Percentiles rank a stretch among this genome's conserved stretches.
These are phyloP conservation scores for Macrocystidia cucumis DNA, from an alignment of 1,284 basidiomycete species.

Conservation along the genomic window DNA sequence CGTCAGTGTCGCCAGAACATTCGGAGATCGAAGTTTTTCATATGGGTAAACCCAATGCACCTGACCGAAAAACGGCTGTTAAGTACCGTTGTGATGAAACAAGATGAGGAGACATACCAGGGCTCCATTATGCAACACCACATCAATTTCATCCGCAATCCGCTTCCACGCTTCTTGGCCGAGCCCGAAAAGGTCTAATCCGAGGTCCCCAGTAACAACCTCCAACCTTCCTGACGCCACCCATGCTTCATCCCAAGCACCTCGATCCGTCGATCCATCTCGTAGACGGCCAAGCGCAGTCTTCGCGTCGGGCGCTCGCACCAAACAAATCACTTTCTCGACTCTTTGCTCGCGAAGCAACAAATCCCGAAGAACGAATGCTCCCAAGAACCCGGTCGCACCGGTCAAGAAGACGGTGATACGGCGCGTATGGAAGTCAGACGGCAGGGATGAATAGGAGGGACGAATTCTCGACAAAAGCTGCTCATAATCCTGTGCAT, in stretches of 20 bases:
- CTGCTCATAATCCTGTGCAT: constrained; percentile 74
- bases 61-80: constrained; percentile 26
- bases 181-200: constrained; percentile 73
- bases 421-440: constrained; percentile 43
- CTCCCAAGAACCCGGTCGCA: constrained; percentile 95
- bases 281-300: constrained; percentile 69
- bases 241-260: constrained; percentile 95
- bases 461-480: constrained; percentile 54
- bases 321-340: constrained; percentile 86
- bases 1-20: constrained; percentile 86
- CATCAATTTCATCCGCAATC: constrained; percentile 73
- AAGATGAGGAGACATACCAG: constrained; percentile 48
- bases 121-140: constrained; percentile 93
- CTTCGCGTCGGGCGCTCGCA: constrained; percentile 65
- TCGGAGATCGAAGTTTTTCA: constrained; percentile 85
- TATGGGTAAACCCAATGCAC: constrained; percentile 99
- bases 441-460: constrained; percentile 50
- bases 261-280: constrained; percentile 75
- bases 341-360: constrained; percentile 59
- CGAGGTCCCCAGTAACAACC: constrained; percentile 87
- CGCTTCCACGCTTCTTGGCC: constrained; percentile 58
- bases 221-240: constrained; percentile 63
- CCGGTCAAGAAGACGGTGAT: constrained; percentile 93
- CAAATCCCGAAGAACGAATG: constrained; percentile 85
- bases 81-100: background rate